Percentiles rank a stretch among this genome's conserved stretches.
phyloP scores from a whole-genome alignment of 1,284 basidiomycete genomes.

The Athelia psychrophila region DNA sequence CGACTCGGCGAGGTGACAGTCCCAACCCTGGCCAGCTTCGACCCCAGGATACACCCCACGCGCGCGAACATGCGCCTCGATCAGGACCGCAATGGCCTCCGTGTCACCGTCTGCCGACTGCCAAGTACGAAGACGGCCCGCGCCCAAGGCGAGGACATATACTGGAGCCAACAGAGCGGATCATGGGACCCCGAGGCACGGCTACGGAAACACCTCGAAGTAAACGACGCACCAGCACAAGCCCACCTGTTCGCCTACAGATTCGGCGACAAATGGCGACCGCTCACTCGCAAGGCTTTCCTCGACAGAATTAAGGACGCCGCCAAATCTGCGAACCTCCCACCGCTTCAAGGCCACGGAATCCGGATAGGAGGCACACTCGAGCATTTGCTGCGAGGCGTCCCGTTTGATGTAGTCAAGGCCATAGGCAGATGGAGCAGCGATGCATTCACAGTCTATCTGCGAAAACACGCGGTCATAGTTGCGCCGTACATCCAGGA shows the following conservation, averaged over 20 bases:
- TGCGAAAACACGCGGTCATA: constrained; percentile 15
- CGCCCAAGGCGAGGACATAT: constrained; percentile 20
- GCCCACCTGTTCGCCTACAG: constrained; percentile 25
- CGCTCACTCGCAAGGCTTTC: background rate
- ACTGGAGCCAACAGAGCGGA: constrained; percentile 24
- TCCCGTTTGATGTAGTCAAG: constrained; percentile 14
- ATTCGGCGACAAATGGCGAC: background rate
- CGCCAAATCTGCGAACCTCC: background rate
- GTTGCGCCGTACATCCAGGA: constrained; percentile 18
- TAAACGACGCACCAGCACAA: constrained; percentile 24
- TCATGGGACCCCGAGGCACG: constrained; percentile 23
- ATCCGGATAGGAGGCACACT: constrained; percentile 9
- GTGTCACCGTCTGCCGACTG: constrained; percentile 20
- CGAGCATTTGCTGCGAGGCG: constrained; percentile 8
- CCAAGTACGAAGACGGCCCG: constrained; percentile 27
- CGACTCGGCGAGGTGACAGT: constrained; percentile 34
- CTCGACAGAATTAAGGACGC: background rate
- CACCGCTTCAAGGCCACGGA: constrained; percentile 1
- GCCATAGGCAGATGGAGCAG: constrained; percentile 16
- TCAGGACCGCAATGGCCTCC: constrained; percentile 11
- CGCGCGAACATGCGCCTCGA: constrained; percentile 8
- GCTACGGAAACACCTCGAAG: constrained; percentile 21
- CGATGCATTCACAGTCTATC: constrained; percentile 15
- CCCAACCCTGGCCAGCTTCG: constrained; percentile 20
- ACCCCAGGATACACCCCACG: constrained; percentile 20